These are phyloP conservation scores for Thalassiosira mediterranea DNA, from an alignment of 352 stramenopile genomes.

Conservation along the genomic window DNA sequence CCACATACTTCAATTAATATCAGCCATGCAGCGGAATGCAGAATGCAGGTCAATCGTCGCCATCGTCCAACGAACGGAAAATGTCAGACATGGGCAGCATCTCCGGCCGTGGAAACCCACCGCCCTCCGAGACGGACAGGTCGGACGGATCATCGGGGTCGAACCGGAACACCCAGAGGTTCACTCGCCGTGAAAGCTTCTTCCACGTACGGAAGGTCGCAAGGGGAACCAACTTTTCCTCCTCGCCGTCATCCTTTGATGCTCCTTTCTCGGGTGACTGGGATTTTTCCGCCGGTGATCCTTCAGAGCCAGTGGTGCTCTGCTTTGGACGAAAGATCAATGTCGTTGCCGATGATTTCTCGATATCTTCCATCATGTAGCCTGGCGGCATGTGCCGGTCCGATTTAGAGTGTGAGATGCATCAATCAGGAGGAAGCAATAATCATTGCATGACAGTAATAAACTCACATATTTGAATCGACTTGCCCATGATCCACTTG, in stretches of 20 bases:
- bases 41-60: constrained; percentile 13
- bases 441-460: too few relatives aligned
- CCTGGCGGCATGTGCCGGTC: too few relatives aligned
- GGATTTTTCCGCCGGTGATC: background rate
- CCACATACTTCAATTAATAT: too few relatives aligned
- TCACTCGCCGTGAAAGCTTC: constrained; percentile 51
- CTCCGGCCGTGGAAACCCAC: constrained; percentile 51
- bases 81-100: constrained; percentile 51
- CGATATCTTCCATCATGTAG: constrained; percentile 56
- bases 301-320: background rate
- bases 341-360: constrained; percentile 28
- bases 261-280: background rate
- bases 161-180: constrained; percentile 56
- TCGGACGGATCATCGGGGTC: constrained; percentile 47
- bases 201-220: constrained; percentile 56
- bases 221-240: constrained; percentile 41
- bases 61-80: constrained; percentile 34
- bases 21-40: too few relatives aligned
- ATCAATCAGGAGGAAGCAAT: too few relatives aligned
- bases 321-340: constrained; percentile 40
- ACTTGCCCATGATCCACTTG: constrained; percentile 51
- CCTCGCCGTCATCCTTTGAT: background rate
- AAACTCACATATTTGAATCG: constrained; percentile 50
- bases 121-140: constrained; percentile 48
- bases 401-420: too few relatives aligned